Percentiles rank a stretch among this genome's conserved stretches.
Evolutionary conservation across 2,329 filamentous ascomycete species (phyloP).

Genomic region (Dryadomyces quercivorus): DNA sequence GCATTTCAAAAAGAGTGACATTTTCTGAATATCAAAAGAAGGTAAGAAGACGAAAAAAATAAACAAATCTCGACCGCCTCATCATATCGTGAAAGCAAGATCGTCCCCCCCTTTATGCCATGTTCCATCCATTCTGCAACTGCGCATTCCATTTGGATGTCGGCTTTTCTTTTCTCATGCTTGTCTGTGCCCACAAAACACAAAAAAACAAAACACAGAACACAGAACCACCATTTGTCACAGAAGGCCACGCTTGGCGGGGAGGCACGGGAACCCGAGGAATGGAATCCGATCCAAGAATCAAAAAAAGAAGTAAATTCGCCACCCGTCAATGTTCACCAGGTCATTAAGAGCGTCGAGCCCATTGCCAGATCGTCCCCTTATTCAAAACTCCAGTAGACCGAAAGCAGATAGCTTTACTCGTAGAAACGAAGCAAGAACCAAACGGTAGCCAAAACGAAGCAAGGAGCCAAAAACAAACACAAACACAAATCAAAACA

Average conservation of each 20-base stretch:
- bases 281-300: conserved; percentile 1
- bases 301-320: background rate
- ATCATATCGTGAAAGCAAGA: too few species aligned
- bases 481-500: too few species aligned
- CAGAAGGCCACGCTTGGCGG: too few species aligned
- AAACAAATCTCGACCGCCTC: background rate
- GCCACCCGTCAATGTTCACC: background rate
- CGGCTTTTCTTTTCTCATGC: too few species aligned
- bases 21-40: background rate
- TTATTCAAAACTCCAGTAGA: background rate
- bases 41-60: background rate
- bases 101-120: too few species aligned
- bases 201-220: too few species aligned
- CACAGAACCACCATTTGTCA: background rate
- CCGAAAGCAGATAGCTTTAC: too few species aligned
- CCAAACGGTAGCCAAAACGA: background rate
- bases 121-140: too few species aligned
- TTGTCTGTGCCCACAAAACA: too few species aligned
- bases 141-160: too few species aligned
- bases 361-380: background rate
- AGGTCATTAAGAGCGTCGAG: background rate
- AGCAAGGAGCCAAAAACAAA: background rate
- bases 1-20: too few species aligned
- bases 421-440: background rate
- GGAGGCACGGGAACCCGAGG: background rate